A percentile compares a stretch with the other conserved stretches of the same genome.
Conservation (phyloP, 2,329 filamentous ascomycete genomes). For the Grosmannia clavigera region DNA sequence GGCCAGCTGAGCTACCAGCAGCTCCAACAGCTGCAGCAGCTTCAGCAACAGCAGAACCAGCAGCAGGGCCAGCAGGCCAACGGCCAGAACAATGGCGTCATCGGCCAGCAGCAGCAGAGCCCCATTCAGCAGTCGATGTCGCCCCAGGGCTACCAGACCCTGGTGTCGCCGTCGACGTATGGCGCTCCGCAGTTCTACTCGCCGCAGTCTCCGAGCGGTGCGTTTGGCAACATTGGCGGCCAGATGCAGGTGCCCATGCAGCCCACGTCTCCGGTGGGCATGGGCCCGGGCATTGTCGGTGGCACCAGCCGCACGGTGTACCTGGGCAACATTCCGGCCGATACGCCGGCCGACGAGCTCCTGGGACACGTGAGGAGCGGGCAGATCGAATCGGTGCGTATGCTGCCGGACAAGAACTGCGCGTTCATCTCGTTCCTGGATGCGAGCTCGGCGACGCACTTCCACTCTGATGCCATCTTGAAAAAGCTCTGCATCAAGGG, state of each 20-base stretch:
- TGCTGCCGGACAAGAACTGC: slow-evolving; percentile 98
- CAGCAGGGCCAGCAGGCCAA: slow-evolving; percentile 38
- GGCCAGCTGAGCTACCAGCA: slow-evolving; percentile 67
- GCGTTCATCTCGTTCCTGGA: slow-evolving; percentile 99
- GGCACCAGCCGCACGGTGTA: slow-evolving; percentile 95
- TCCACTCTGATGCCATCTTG: slow-evolving; percentile 98
- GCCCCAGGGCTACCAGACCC: slow-evolving; percentile 68
- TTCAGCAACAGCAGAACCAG: slow-evolving; percentile 32
- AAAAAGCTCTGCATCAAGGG: slow-evolving; percentile 98
- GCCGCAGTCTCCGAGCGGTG: slow-evolving; percentile 74
- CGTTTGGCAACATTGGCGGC: slow-evolving; percentile 51
- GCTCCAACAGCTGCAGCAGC: slow-evolving; percentile 35
- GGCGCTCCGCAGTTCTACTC: slow-evolving; percentile 71
- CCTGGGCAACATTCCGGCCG: slow-evolving; percentile 93
- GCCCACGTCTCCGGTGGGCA: slow-evolving; percentile 62
- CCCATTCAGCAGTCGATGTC: slow-evolving; percentile 69
- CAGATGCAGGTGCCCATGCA: slow-evolving; percentile 48
- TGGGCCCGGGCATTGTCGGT: slow-evolving; percentile 69
- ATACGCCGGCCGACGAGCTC: slow-evolving; percentile 94
- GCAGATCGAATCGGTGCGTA: slow-evolving; percentile 95
- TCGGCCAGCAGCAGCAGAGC: slow-evolving; percentile 45
- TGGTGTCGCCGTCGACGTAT: slow-evolving; percentile 77
- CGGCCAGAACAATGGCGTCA: slow-evolving; percentile 36
- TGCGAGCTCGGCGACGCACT: slow-evolving; percentile 93
- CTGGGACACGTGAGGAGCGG: slow-evolving; percentile 91